A percentile compares a stretch with the other conserved stretches of the same genome.
phyloP scores from a whole-genome alignment of 2,329 filamentous ascomycete species.

The Aspergillus cejpii region DNA sequence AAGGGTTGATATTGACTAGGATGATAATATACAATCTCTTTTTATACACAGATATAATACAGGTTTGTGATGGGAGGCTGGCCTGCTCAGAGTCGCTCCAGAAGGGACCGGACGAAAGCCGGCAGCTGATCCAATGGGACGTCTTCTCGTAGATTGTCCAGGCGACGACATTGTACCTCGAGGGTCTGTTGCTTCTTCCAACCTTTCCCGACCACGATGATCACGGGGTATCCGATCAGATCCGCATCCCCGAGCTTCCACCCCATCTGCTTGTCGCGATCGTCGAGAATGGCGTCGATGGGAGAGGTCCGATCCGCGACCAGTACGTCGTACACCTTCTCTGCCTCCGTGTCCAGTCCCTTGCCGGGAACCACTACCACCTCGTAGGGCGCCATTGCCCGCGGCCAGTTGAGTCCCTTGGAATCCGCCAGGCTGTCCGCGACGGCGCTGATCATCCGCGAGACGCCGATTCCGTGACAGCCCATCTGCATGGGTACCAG shows the following conservation, averaged over 20 bases:
- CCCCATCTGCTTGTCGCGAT: constrained; percentile 59
- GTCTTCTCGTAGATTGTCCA: constrained; percentile 54
- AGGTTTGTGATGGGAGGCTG: background rate
- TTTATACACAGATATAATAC: background rate
- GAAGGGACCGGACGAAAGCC: constrained; percentile 42
- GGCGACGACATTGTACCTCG: constrained; percentile 71
- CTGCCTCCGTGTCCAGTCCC: constrained; percentile 45
- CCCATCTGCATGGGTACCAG: constrained; percentile 75
- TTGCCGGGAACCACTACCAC: constrained; percentile 57
- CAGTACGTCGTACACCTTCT: constrained; percentile 59
- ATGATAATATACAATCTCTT: constrained; percentile 1
- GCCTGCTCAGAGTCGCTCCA: constrained; percentile 46
- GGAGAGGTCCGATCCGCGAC: constrained; percentile 18
- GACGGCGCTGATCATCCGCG: constrained; percentile 78
- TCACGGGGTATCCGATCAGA: constrained; percentile 76
- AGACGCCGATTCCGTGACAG: constrained; percentile 91
- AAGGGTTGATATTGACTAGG: background rate
- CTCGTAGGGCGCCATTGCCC: constrained; percentile 77
- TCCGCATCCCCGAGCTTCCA: constrained; percentile 93
- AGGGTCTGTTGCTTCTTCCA: constrained; percentile 56
- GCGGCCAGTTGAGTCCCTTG: constrained; percentile 79
- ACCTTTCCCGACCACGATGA: constrained; percentile 67
- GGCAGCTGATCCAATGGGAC: constrained; percentile 49
- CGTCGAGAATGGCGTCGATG: constrained; percentile 67
- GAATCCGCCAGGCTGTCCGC: constrained; percentile 67